Base-by-base conservation (phyloP, 2,329 filamentous ascomycete genomes). In the Ophiocordyceps unilateralis region DNA sequence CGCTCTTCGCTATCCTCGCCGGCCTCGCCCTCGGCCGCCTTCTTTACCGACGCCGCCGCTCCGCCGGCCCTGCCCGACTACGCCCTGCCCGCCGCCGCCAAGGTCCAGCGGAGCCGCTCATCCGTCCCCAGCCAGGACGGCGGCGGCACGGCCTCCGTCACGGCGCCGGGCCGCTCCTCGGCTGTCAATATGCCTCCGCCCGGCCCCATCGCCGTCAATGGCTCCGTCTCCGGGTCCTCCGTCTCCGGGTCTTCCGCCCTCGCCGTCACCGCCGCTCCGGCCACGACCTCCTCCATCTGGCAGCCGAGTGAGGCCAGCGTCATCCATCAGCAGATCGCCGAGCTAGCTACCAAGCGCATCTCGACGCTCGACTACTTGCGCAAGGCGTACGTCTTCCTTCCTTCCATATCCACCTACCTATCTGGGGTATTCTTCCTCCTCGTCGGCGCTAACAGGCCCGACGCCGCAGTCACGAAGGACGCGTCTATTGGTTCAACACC, bases 401-500 rank as follows among this genome's bases (percentile, higher is more conserved):
- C n/a, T 11, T 8, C 28, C 20, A n/a, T 37, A 9, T 17, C 19
- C 21, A n/a, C 7, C 5, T 22, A 7, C 14, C 19, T 26, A n/a
- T n/a, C n/a, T n/a, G n/a, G n/a, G n/a, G n/a, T n/a, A n/a, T n/a
- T 17, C 15, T 26, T 10, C 2, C 2, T 11, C 4, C 6, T 11
- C 9, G 11, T 5, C 43, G 48, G 40, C 14, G 8, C 21, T 44
- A 19, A 50, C 44, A 24, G 38, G 15, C 6, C 1, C n/a, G n/a
- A n/a, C n/a, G 6, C 4, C 14, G n/a, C 37, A 93, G 86, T 23
- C 88, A 98, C 57, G 87, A 95, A 63, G 88, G 89, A 47, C 80
- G 86, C 45, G 79, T 94, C 37, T 96, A 93, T 67, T 96, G 91
- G 88, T 95, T 96, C 69, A 95, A 95, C 64, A 95, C 91, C 0